Percentiles rank a stretch among this genome's conserved stretches.
Evolutionary conservation across 176 grass and related monocot species (phyloP).

Genomic region (Bolboschoenus planiculmis): DNA sequence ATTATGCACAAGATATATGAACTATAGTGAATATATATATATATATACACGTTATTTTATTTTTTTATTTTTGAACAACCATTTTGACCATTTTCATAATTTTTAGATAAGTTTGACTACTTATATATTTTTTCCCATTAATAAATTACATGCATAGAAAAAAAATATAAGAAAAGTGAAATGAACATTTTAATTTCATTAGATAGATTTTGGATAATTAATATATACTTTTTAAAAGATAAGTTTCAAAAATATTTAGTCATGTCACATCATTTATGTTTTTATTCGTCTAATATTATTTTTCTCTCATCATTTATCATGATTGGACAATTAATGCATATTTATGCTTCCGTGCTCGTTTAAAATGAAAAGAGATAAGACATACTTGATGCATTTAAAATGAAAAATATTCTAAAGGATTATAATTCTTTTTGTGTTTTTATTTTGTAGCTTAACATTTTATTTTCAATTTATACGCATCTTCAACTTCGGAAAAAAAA

Average conservation of each 20-base stretch:
- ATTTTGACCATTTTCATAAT: background rate
- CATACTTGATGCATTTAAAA: too few relatives aligned
- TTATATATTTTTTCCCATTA: background rate
- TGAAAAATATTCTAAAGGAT: too few relatives aligned
- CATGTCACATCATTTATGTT: background rate
- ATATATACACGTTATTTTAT: background rate
- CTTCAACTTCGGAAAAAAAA: too few relatives aligned
- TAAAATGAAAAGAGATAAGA: background rate
- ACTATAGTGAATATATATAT: background rate
- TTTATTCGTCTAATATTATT: background rate
- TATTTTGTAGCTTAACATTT: too few relatives aligned
- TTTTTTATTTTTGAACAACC: background rate
- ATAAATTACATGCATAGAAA: background rate
- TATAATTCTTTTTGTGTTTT: too few relatives aligned
- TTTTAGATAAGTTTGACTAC: background rate
- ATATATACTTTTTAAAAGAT: background rate
- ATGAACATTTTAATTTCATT: background rate
- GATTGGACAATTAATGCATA: background rate
- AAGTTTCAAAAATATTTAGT: too few relatives aligned
- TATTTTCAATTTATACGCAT: too few relatives aligned
- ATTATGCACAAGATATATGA: background rate
- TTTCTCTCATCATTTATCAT: background rate
- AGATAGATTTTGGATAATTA: background rate
- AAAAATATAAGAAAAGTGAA: background rate
- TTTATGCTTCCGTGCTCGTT: background rate